Evolutionary conservation across 2,329 filamentous ascomycete species (phyloP).

Genomic region (Cladophialophora immunda): DNA sequence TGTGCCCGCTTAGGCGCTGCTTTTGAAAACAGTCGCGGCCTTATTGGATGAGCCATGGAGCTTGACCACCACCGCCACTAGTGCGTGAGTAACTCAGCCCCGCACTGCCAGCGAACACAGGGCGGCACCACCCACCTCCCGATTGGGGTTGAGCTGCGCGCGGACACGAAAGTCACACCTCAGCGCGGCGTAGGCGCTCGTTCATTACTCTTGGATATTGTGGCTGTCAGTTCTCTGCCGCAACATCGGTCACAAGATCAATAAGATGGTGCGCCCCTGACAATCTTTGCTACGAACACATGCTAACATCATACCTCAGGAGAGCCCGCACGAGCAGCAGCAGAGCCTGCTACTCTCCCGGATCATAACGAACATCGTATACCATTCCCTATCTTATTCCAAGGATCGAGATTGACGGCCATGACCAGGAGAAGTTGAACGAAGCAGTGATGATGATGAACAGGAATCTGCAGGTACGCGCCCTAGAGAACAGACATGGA

Average conservation of each 20-base stretch:
- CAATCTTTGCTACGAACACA: not conserved
- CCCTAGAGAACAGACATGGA: not conserved
- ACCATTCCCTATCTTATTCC: conserved; percentile 45
- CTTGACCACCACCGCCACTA: not conserved
- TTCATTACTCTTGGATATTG: not conserved
- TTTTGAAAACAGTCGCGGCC: too few relatives aligned
- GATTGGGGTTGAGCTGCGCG: not conserved
- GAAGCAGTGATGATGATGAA: conserved; percentile 93
- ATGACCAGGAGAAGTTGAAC: conserved; percentile 87
- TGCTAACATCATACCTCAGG: conserved; percentile 58
- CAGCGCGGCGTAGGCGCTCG: not conserved
- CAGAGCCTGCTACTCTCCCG: conserved; percentile 91
- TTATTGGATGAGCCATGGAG: not conserved
- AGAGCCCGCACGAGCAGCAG: conserved; percentile 97
- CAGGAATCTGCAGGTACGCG: conserved; percentile 79
- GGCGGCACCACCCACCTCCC: not conserved
- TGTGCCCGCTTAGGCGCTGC: too few relatives aligned
- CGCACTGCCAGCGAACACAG: not conserved
- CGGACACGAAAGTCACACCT: too few relatives aligned
- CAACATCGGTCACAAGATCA: not conserved
- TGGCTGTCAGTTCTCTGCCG: not conserved
- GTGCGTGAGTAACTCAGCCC: not conserved
- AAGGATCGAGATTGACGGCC: conserved; percentile 21
- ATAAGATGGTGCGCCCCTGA: conserved; percentile 15
- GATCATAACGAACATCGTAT: conserved; percentile 96